Evolutionary conservation across 106 monocot genomes (phyloP), one percentile per base, ranked within the genome.

Genomic region (Allium cepa): DNA sequence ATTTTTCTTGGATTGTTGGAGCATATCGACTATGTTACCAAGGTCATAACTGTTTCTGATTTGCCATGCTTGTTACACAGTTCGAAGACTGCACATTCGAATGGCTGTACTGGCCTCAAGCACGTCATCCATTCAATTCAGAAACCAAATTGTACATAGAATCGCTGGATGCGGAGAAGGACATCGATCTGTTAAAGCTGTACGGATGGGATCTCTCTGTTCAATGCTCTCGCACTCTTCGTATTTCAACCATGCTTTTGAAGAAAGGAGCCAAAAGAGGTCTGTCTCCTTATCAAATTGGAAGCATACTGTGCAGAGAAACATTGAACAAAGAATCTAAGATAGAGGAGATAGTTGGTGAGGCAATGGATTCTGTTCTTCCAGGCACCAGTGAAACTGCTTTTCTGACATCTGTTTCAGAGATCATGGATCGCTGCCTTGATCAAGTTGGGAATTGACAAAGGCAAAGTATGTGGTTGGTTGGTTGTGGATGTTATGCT

Each of bases 61-160:
- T 52, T 15, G 36, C 10, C 27, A 13, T 22, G 22, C 63, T 7
- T 9, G 18, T 13, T 15, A 48, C 75, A 61, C 84, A 96, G 96
- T 92, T 96, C 60, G 96, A 92, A 69, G 96, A 97, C 67, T 88
- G 92, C 78, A 92, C 96, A 12, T 96, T 97, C 60, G 92, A 92
- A 49, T 92, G 88, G 92, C 80, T 92, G 8, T 92, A 87, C 63
- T 97, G 96, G 96, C 86, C 96, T 15, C 96, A 97, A 63, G 75
- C 92, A 15, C 85, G 78, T 11, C 76, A 82, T 53, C 83, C 81
- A 59, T 88, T 86, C 72, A 80, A 72, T 49, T 27, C 70, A 4
- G 82, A 76, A 66, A 84, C 84, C 22, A 16, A 82, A 0, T 75
- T 80, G n/a, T 97, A 92, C 82, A 86, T 97, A 68, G 78, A 57